These are phyloP conservation scores for Serendipita indica DNA, from an alignment of 768 basidiomycete genomes.

Conservation along the genomic window DNA sequence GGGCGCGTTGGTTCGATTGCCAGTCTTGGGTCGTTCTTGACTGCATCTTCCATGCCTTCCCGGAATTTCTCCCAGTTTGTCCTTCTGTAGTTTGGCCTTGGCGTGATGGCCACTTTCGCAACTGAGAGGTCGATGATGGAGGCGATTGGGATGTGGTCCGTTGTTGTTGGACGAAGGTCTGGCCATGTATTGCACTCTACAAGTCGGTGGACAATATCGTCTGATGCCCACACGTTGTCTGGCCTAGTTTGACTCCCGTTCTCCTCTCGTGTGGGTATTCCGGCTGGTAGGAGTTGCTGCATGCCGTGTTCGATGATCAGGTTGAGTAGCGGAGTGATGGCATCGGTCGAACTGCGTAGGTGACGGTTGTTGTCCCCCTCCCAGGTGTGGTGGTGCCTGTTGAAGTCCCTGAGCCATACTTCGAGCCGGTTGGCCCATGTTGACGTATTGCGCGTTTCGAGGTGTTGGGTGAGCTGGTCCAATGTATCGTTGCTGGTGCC, in stretches of 20 bases:
- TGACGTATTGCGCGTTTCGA: no score
- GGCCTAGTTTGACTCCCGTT: slow-evolving; percentile 24
- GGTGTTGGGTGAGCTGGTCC: no score
- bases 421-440: no score
- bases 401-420: neutral
- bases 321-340: slow-evolving; percentile 25
- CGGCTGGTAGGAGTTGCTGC: slow-evolving; percentile 23
- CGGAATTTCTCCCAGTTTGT: slow-evolving; percentile 24
- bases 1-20: neutral
- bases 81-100: slow-evolving; percentile 19
- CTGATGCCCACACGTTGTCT: slow-evolving; percentile 31
- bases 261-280: slow-evolving; percentile 24
- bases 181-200: slow-evolving; percentile 20
- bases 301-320: slow-evolving; percentile 19
- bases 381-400: neutral
- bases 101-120: neutral
- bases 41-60: slow-evolving; percentile 13
- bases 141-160: slow-evolving; percentile 31
- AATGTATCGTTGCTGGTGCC: no score
- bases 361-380: neutral
- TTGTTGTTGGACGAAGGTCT: slow-evolving; percentile 14
- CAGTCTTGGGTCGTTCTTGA: neutral
- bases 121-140: slow-evolving; percentile 17
- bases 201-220: slow-evolving; percentile 15
- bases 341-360: neutral